Percentiles rank a stretch among this genome's conserved stretches.
These are phyloP conservation scores for Suillus occidentalis DNA, from an alignment of 768 basidiomycete genomes.

Conservation along the genomic window DNA sequence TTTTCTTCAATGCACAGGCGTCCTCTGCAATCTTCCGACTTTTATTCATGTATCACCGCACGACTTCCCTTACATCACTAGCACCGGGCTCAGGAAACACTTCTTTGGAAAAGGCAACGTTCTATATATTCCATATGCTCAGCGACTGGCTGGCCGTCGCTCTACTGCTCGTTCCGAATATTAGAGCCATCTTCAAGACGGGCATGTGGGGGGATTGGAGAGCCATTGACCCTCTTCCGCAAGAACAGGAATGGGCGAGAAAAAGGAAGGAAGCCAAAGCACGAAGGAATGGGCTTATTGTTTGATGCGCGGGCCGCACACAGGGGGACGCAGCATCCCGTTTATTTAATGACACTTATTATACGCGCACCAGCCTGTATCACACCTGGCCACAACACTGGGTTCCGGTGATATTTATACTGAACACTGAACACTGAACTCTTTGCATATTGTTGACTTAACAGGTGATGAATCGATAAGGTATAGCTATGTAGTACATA, in stretches of 20 bases:
- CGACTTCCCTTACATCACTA: constrained; percentile 33
- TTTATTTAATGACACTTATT: neutral
- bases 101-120: constrained; percentile 35
- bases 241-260: constrained; percentile 3
- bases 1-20: constrained; percentile 7
- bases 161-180: constrained; percentile 32
- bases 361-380: neutral
- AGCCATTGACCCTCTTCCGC: constrained; percentile 6
- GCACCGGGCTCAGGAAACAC: constrained; percentile 36
- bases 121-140: constrained; percentile 47
- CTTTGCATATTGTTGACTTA: neutral
- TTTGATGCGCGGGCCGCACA: neutral
- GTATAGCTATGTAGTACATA: neutral
- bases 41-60: constrained; percentile 36
- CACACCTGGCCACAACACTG: neutral
- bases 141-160: constrained; percentile 41
- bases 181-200: constrained; percentile 28
- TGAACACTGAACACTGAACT: neutral
- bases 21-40: constrained; percentile 42
- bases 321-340: neutral
- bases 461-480: neutral
- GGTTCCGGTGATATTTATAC: neutral
- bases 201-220: constrained; percentile 26
- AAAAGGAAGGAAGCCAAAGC: constrained; percentile 2
- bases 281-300: constrained; percentile 1